Conservation (phyloP, 495 filamentous ascomycete genomes). For the Diplogelasinospora grovesii region DNA sequence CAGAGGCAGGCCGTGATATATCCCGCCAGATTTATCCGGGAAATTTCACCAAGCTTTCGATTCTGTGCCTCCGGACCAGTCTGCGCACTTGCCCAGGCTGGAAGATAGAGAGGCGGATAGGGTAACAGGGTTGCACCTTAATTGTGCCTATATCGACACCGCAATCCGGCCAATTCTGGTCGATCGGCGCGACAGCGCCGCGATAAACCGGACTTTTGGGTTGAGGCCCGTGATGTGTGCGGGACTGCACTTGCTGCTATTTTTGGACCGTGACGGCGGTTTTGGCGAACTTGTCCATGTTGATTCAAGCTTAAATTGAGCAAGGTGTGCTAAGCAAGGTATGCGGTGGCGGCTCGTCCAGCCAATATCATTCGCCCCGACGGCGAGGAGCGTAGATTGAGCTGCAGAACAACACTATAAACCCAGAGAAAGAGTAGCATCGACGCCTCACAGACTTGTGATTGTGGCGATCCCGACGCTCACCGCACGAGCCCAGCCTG, state of each 20-base stretch:
- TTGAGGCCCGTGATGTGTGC: neutral
- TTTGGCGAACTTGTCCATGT: conserved; percentile 4
- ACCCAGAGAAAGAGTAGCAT: conserved; percentile 9
- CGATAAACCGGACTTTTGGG: conserved; percentile 21
- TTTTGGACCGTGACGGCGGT: conserved; percentile 23
- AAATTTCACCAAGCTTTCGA: conserved; percentile 3
- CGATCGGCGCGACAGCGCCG: conserved; percentile 23
- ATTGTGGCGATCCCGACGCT: conserved; percentile 8
- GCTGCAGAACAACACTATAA: conserved; percentile 15
- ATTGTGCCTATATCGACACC: conserved; percentile 24
- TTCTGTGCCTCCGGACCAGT: conserved; percentile 11
- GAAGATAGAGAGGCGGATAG: conserved; percentile 11
- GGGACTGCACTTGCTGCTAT: conserved; percentile 16
- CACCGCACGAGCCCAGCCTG: neutral
- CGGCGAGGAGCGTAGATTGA: conserved; percentile 6
- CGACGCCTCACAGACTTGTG: conserved; percentile 9
- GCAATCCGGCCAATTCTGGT: conserved; percentile 13
- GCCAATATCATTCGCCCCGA: conserved; percentile 11
- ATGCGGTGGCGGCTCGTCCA: conserved; percentile 4
- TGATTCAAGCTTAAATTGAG: conserved; percentile 14
- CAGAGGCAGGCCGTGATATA: conserved; percentile 19
- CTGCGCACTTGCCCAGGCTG: conserved; percentile 10
- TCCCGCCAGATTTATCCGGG: conserved; percentile 30
- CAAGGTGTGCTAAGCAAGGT: conserved; percentile 7
- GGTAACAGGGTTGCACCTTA: conserved; percentile 20